phyloP scores from a whole-genome alignment of 2,329 filamentous ascomycete genomes.

The Paecilomyces sp. region DNA sequence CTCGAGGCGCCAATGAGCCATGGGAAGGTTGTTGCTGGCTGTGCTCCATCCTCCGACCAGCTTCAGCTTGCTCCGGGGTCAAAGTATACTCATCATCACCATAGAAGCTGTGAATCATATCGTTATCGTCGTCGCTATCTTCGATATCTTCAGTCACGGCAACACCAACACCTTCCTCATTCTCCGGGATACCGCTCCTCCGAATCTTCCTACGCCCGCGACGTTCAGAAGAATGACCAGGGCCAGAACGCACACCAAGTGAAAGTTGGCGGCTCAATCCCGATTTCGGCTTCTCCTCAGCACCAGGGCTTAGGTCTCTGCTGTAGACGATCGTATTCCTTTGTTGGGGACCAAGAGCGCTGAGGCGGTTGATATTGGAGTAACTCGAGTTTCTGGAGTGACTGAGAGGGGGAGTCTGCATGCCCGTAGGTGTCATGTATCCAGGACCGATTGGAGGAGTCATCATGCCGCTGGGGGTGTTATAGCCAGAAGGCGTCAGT shows the following conservation, averaged over 20 bases:
- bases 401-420: conserved; percentile 26
- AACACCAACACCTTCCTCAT: conserved; percentile 22
- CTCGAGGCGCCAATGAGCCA: conserved; percentile 7
- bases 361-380: conserved; percentile 21
- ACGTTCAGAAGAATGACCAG: conserved; percentile 26
- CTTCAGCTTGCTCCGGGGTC: conserved; percentile 25
- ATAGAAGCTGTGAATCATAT: conserved; percentile 27
- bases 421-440: conserved; percentile 18
- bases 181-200: conserved; percentile 16
- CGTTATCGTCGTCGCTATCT: conserved; percentile 33
- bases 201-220: conserved; percentile 20
- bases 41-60: conserved; percentile 17
- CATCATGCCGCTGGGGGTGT: conserved; percentile 33
- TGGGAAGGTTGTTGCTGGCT: conserved; percentile 10
- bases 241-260: conserved; percentile 33
- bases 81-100: conserved; percentile 34
- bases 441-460: conserved; percentile 19
- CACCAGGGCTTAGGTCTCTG: conserved; percentile 26
- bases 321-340: conserved; percentile 33
- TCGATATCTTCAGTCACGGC: conserved; percentile 24
- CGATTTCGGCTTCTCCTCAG: conserved; percentile 21
- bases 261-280: conserved; percentile 30
- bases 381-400: conserved; percentile 24
- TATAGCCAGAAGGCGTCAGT: conserved; percentile 35
- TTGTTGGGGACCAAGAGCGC: conserved; percentile 28